Percentiles rank a stretch among this genome's conserved stretches.
phyloP scores from a whole-genome alignment of 768 basidiomycete species.

The Naganishia antarctica region DNA sequence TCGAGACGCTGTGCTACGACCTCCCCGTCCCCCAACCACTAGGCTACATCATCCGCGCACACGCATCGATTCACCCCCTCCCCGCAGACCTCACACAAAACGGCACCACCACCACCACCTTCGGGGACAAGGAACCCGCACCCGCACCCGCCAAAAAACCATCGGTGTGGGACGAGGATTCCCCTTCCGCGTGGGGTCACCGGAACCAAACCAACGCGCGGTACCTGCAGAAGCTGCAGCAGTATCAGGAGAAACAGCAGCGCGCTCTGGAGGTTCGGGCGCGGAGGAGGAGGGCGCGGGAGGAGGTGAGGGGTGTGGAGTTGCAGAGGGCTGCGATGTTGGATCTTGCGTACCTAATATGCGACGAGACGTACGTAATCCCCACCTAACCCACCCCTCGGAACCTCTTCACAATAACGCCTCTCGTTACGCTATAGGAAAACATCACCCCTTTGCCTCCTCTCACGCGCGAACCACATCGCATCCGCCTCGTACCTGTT shows the following conservation, averaged over 20 bases:
- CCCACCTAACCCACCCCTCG: background rate
- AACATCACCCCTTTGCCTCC: conserved; percentile 19
- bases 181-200: background rate
- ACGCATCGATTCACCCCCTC: background rate
- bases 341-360: conserved; percentile 24
- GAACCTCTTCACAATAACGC: background rate
- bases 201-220: background rate
- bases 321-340: conserved; percentile 14
- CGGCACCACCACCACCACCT: background rate
- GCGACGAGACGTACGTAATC: conserved; percentile 22
- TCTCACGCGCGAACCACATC: conserved; percentile 13
- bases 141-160: background rate
- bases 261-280: background rate
- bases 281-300: background rate
- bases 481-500: conserved; percentile 7
- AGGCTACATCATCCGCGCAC: conserved; percentile 5
- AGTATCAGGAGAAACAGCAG: background rate
- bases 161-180: conserved; percentile 5
- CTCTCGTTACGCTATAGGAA: background rate
- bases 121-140: background rate
- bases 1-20: conserved; percentile 26
- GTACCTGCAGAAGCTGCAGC: background rate
- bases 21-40: conserved; percentile 20
- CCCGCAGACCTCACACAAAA: background rate
- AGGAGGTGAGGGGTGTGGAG: conserved; percentile 1